Conservation (phyloP, 2,329 filamentous ascomycete species). For the Alternaria longipes region DNA sequence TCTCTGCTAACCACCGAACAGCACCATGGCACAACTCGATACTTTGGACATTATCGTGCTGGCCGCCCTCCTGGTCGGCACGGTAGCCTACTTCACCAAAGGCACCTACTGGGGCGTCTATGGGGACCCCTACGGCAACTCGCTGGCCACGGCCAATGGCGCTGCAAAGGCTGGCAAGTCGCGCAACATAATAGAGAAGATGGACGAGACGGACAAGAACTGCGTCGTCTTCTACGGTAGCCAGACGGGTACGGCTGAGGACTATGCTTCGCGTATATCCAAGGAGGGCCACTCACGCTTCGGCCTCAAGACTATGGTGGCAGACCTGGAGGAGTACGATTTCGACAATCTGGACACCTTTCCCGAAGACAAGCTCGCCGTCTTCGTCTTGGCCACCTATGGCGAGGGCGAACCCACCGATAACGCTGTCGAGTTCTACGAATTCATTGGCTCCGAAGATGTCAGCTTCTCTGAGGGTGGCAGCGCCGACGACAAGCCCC, state of each 20-base stretch:
- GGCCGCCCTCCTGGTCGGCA: constrained; percentile 82
- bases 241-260: constrained; percentile 97
- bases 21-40: constrained; percentile 91
- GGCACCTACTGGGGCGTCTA: constrained; percentile 89
- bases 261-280: constrained; percentile 93
- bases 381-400: constrained; percentile 97
- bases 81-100: constrained; percentile 96
- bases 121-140: constrained; percentile 87
- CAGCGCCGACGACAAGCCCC: constrained; percentile 70
- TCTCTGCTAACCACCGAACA: constrained; percentile 24
- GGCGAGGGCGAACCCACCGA: constrained; percentile 98
- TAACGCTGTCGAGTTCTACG: constrained; percentile 98
- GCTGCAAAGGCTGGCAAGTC: constrained; percentile 81
- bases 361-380: constrained; percentile 87
- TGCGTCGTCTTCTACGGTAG: constrained; percentile 99
- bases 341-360: constrained; percentile 92
- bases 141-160: constrained; percentile 72
- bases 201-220: constrained; percentile 96
- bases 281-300: constrained; percentile 98
- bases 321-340: constrained; percentile 97
- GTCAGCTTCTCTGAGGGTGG: constrained; percentile 78
- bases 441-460: constrained; percentile 88
- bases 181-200: constrained; percentile 91
- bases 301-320: constrained; percentile 97
- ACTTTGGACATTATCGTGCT: constrained; percentile 95